Base-by-base conservation (phyloP, 208 protist species). In the Crithidia expoeki region DNA sequence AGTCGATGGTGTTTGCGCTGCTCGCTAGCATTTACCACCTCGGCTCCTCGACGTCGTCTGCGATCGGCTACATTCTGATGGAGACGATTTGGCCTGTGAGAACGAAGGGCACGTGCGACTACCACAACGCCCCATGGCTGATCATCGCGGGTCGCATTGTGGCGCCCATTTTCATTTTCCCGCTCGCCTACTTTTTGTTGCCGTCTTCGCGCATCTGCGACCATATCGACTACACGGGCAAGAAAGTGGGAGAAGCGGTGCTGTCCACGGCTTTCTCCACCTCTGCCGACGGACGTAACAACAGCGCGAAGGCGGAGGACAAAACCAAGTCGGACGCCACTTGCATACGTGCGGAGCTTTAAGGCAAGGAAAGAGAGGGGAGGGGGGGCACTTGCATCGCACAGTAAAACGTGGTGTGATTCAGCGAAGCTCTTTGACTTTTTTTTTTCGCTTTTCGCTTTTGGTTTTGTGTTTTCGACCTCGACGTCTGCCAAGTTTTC, bases 1-100 rank as follows among this genome's bases (percentile, higher is more conserved):
- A 95, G 74, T 77, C 72, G 16, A 94, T 89, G 69, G 77, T 91
- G 36, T 92, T 84, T 33, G 83, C 90, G 19, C 71, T 93, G 25
- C 72, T 95, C 30, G 90, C 88, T 4, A 88, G 85, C 23, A 88
- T 89, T 49, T 76, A 81, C 38, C 86, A 87, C 73, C 71, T 93
- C 63, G 87, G 87, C 27, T 57, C 58, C 19, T 72, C 70, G 28
- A 74, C 86, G 4, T 68, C 81, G 17, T 53, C 34, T 42, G 64
- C 72, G 14, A 75, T 88, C 47, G 84, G 81, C 11, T 76, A 72
- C n/a, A 14, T 87, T 2, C 19, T 92, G 44, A 84, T 89, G 70
- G 80, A 88, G 40, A 59, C 65, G 16, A 62, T 78, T 27, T 86
- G 74, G 76, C 72, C 75, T 19, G 79, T 94, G 23, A 68, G 57